These are phyloP conservation scores for Nannochloris sp. DNA, from an alignment of 139 green algal genomes.

Conservation along the genomic window DNA sequence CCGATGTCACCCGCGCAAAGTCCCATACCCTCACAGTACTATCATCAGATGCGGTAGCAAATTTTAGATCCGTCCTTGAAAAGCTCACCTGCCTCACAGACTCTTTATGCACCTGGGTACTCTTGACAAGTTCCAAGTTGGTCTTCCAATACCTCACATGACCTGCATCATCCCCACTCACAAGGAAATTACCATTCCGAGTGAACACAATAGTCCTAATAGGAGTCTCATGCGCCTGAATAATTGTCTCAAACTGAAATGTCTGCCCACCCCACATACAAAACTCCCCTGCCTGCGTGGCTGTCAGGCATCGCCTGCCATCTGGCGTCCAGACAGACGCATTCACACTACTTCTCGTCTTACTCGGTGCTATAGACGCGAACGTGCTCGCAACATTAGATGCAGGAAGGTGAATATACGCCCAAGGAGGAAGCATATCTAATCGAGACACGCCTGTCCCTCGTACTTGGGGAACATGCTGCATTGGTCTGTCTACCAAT, in stretches of 20 bases:
- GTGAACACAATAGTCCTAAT: slow-evolving; percentile 60
- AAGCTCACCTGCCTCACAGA: slow-evolving; percentile 51
- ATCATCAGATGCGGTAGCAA: slow-evolving; percentile 77
- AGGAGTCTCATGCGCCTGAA: slow-evolving; percentile 72
- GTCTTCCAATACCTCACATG: slow-evolving; percentile 65
- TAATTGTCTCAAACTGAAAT: slow-evolving; percentile 83
- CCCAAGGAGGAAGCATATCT: slow-evolving; percentile 51
- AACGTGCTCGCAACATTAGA: slow-evolving; percentile 69
- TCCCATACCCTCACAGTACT: slow-evolving; percentile 73
- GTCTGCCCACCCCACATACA: slow-evolving; percentile 74
- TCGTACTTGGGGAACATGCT: slow-evolving; percentile 16
- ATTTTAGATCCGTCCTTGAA: slow-evolving; percentile 76
- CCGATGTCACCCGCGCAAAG: slow-evolving; percentile 41
- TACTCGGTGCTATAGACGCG: slow-evolving; percentile 66
- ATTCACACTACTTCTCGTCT: slow-evolving; percentile 63
- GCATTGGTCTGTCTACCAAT: neutral
- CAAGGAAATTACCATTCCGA: slow-evolving; percentile 67
- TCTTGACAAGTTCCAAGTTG: slow-evolving; percentile 56
- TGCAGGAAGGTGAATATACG: slow-evolving; percentile 56
- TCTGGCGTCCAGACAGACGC: slow-evolving; percentile 74
- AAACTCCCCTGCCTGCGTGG: slow-evolving; percentile 73
- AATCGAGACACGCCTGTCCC: slow-evolving; percentile 26
- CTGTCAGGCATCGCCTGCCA: slow-evolving; percentile 74
- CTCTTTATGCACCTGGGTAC: slow-evolving; percentile 56
- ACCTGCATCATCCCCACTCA: slow-evolving; percentile 67